Evolutionary conservation across 208 protist species (phyloP).

Genomic region (Balamuthia mandrillaris): DNA sequence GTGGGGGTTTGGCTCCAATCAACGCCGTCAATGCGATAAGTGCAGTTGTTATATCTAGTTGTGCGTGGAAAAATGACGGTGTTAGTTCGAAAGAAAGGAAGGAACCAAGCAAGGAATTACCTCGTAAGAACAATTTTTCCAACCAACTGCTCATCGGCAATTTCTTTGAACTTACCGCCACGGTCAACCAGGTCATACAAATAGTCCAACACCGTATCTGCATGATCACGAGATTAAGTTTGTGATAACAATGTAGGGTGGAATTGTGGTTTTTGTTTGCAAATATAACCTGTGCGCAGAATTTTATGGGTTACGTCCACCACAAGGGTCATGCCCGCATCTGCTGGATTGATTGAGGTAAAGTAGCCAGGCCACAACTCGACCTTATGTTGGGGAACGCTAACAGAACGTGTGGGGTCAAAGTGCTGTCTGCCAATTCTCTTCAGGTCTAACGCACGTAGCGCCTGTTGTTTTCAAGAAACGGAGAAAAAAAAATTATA

Average conservation of each 20-base stretch:
- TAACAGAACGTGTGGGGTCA: neutral
- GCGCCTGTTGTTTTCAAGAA: neutral
- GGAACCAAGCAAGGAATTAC: neutral
- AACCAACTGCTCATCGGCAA: neutral
- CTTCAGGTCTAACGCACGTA: conserved; percentile 5
- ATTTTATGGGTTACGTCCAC: conserved; percentile 42
- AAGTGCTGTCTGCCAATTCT: conserved; percentile 44
- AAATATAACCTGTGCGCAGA: conserved; percentile 13
- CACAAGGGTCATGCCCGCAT: conserved; percentile 13
- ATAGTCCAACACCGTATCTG: neutral
- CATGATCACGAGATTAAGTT: neutral
- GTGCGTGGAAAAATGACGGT: neutral
- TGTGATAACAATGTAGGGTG: neutral
- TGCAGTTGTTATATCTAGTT: conserved; percentile 50
- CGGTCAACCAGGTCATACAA: neutral
- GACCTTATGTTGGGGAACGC: conserved; percentile 1
- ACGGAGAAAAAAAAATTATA: neutral
- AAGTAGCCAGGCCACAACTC: conserved; percentile 48
- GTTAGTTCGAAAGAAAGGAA: neutral
- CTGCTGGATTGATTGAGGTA: neutral
- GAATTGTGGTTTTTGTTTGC: neutral
- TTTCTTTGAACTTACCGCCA: neutral
- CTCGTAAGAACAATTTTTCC: conserved; percentile 42
- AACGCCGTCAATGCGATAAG: conserved; percentile 39
- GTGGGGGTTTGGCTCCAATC: neutral